Evolutionary conservation across 2,329 filamentous ascomycete genomes (phyloP), one percentile per base, ranked within the genome.

Genomic region (Albifimbria verrucaria): DNA sequence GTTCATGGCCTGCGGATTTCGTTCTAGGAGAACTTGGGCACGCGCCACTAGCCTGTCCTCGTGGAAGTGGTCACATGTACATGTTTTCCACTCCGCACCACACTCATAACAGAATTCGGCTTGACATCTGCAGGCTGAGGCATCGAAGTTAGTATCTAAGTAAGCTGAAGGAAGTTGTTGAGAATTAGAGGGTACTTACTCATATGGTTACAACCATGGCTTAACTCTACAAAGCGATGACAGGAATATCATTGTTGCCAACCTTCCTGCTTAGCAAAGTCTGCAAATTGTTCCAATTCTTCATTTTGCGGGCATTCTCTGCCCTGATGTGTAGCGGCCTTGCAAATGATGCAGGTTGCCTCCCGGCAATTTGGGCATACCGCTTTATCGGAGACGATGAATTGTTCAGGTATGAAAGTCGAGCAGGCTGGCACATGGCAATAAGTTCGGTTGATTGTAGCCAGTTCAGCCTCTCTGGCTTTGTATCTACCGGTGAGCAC

Each of bases 161-260:
- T n/a, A n/a, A n/a, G n/a, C n/a, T n/a, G n/a, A n/a, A n/a, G n/a
- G n/a, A n/a, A n/a, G n/a, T n/a, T n/a, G n/a, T 50, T n/a, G n/a
- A n/a, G n/a, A n/a, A n/a, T n/a, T n/a, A n/a, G n/a, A n/a, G 17
- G 22, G 6, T 2, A 74, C 77, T 59, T 58, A 84, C 81, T 77
- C 4, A 85, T 83, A 48, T 85, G 80, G 48, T 77, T 71, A 54
- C 82, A 85, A 1, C 82, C 82, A 0, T 39, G 12, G 0, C 57
- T 39, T 0, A 80, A 63, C 61, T 82, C 78, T 0, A 85, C 71
- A 10, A 84, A 32, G 0, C 65, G 56, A 0, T 55, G 55, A 56
- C 82, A 86, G 0, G 54, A 47, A 2, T 58, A 62, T 52, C 81
- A 86, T 2, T 72, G 67, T 59, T 77, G 73, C 81, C 80, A 86